Evolutionary conservation across 2,329 filamentous ascomycete genomes (phyloP), one percentile per base, ranked within the genome.

Genomic region (Dichotomopilus funicola): DNA sequence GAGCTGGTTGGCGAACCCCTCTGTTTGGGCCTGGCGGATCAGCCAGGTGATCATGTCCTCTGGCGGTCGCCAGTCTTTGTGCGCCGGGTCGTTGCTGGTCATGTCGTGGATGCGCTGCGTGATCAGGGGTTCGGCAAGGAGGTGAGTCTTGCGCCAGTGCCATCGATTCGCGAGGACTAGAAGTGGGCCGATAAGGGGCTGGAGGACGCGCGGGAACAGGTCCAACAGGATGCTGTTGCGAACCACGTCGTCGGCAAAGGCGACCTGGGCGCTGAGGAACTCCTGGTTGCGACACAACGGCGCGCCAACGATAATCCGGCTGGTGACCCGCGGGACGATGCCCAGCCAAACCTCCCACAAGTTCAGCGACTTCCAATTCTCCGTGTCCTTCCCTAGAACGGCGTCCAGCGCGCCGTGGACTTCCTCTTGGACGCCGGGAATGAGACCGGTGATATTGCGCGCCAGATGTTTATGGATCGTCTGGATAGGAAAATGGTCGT

Each of bases 11-110:
- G 53, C 2, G 4, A 69, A 69, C 5, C 69, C 70, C 52, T 82
- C 79, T 0, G 69, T 68, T 37, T 67, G 67, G 12, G 80, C 80
- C 31, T 76, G 72, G 12, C 75, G 73, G 54, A 83, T 79, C 46
- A 73, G 71, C 81, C 81, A 85, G 5, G 76, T 81, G 34, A 83
- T 68, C 61, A 78, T 81, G 67, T 83, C 80, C 48, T 82, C 78
- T 0, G 79, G 77, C 6, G 75, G 72, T 3, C 67, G 61, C 68
- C 72, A 76, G 34, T 66, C 58, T 31, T 74, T 70, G 53, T 71
- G 72, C 2, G 66, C 70, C 1, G 73, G 66, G 34, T 78, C 73
- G 0, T 67, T 69, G 6, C 62, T 63, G 6, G 55, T 62, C 63
- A 82, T 74, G 49, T 77, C 71, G 9, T 70, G 62, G 7, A 82